A percentile compares a stretch with the other conserved stretches of the same genome.
These are phyloP conservation scores for Nakaseomyces uthaithaninus DNA, from an alignment of 1,139 yeast genomes.

Conservation along the genomic window DNA sequence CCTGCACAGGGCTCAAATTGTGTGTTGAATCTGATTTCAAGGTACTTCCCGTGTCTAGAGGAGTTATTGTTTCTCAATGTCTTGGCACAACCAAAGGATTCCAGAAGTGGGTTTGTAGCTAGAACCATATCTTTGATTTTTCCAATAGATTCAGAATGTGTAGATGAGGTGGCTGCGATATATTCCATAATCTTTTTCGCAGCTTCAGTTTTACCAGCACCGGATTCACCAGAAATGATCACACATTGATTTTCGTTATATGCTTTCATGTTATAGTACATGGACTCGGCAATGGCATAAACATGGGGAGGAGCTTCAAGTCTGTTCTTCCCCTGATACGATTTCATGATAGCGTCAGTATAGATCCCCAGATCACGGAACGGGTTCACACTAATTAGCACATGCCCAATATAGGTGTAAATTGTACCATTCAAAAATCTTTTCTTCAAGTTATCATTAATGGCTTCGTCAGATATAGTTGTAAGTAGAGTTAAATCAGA, in stretches of 20 bases:
- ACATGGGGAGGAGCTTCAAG: slow-evolving; percentile 99
- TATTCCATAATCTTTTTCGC: slow-evolving; percentile 98
- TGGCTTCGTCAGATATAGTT: slow-evolving; percentile 83
- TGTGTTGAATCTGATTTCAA: slow-evolving; percentile 80
- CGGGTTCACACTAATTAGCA: slow-evolving; percentile 91
- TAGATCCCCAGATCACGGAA: slow-evolving; percentile 94
- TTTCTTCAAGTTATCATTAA: slow-evolving; percentile 83
- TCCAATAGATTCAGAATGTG: slow-evolving; percentile 57
- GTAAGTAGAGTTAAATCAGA: slow-evolving; percentile 85
- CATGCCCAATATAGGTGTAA: slow-evolving; percentile 83
- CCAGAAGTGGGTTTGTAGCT: slow-evolving; percentile 93
- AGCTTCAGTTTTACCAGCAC: slow-evolving; percentile 98
- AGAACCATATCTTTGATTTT: slow-evolving; percentile 94
- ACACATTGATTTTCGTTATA: slow-evolving; percentile 96
- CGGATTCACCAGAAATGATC: slow-evolving; percentile 96
- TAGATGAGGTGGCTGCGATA: slow-evolving; percentile 73
- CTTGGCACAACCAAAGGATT: slow-evolving; percentile 98
- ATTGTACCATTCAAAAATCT: slow-evolving; percentile 85
- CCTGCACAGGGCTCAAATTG: slow-evolving; percentile 90
- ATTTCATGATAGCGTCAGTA: slow-evolving; percentile 63
- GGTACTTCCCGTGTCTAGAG: slow-evolving; percentile 96
- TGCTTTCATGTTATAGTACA: slow-evolving; percentile 92
- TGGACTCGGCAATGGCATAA: slow-evolving; percentile 92
- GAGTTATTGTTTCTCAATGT: slow-evolving; percentile 93
- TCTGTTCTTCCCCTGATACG: slow-evolving; percentile 85